These are phyloP conservation scores for Dictyostelium purpureum DNA, from an alignment of 78 protist genomes.

Conservation along the genomic window DNA sequence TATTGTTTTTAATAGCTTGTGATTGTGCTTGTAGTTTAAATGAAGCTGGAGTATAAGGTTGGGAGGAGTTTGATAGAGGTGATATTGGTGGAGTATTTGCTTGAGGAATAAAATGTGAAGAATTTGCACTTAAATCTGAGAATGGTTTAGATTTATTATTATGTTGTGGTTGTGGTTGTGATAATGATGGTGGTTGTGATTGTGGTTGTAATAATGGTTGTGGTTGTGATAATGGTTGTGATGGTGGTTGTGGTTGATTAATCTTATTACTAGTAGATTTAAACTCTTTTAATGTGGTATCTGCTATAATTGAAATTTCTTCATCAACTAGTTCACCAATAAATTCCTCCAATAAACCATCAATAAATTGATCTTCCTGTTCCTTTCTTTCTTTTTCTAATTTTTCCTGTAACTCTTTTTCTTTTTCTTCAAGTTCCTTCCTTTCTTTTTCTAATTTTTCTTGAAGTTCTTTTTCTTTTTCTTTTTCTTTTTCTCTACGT, in stretches of 20 bases:
- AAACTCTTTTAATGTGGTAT: background rate
- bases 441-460: background rate
- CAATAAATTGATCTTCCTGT: background rate
- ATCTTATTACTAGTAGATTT: background rate
- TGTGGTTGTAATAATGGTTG: background rate
- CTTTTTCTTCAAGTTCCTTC: background rate
- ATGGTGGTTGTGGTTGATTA: background rate
- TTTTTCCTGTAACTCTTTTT: background rate
- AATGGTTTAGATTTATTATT: background rate
- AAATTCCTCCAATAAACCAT: slow-evolving; percentile 45
- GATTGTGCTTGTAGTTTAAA: background rate
- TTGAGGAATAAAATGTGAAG: background rate
- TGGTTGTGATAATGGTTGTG: background rate
- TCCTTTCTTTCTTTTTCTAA: background rate
- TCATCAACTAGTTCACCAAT: slow-evolving; percentile 17
- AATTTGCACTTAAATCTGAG: background rate
- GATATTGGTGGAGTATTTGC: slow-evolving; percentile 10
- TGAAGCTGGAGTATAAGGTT: background rate
- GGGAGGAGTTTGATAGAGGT: background rate
- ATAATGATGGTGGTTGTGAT: background rate
- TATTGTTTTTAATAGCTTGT: slow-evolving; percentile 41
- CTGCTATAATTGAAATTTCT: no score
- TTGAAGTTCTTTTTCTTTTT: background rate
- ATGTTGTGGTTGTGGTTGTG: background rate
- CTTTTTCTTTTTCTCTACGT: background rate